These are phyloP conservation scores for Nakazawaea wyomingensis DNA, from an alignment of 805 yeast species.

Conservation along the genomic window DNA sequence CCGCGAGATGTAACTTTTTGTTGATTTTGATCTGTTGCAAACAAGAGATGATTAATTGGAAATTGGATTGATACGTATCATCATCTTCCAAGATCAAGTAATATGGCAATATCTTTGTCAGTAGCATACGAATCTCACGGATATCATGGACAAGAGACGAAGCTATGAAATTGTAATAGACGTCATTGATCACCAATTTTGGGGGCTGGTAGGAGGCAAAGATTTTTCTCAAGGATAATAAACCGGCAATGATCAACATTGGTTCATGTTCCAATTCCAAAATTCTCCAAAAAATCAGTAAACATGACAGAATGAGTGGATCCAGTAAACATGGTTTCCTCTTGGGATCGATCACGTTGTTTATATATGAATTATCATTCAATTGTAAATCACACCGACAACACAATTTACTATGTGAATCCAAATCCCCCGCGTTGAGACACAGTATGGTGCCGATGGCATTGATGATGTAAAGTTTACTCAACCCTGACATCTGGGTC, in stretches of 20 bases:
- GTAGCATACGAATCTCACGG: conserved; percentile 51
- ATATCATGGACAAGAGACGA: conserved; percentile 34
- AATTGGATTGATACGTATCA: conserved; percentile 35
- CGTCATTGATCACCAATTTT: conserved; percentile 20
- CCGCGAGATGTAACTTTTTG: conserved; percentile 39
- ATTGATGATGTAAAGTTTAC: conserved; percentile 26
- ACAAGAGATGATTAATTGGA: conserved; percentile 37
- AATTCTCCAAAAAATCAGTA: not conserved
- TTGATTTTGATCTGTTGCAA: conserved; percentile 38
- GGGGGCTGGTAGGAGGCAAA: conserved; percentile 53
- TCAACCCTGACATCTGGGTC: not conserved
- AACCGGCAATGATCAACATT: conserved; percentile 3
- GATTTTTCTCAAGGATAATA: conserved; percentile 41
- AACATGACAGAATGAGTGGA: not conserved
- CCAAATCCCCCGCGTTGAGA: conserved; percentile 31
- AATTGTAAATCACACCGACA: conserved; percentile 28
- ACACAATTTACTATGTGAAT: conserved; percentile 29
- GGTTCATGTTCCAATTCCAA: not conserved
- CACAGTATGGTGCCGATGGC: conserved; percentile 40
- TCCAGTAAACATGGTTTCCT: not conserved
- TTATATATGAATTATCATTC: conserved; percentile 6
- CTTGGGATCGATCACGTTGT: conserved; percentile 1
- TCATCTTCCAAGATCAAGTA: conserved; percentile 38
- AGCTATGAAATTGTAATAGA: conserved; percentile 36
- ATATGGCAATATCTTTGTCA: conserved; percentile 50